Base-by-base conservation (phyloP, 768 basidiomycete genomes). In the Termitomyces sp. region DNA sequence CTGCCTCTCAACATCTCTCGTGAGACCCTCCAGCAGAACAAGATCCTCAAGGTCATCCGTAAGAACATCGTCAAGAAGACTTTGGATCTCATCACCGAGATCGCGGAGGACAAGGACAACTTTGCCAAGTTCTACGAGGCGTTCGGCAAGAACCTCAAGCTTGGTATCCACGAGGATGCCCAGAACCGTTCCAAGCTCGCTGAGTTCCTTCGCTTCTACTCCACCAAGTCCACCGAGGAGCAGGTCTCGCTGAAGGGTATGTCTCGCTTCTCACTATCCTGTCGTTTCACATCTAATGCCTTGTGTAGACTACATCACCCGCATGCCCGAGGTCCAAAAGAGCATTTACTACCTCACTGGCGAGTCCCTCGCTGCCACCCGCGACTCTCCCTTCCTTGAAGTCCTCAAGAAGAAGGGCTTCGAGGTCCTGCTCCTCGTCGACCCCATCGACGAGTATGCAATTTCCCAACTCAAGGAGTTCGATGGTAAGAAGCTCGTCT, bases 31-130 rank as follows among this genome's bases (percentile, higher is more conserved):
- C 97, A 99, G 75, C 97, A 98, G 72, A 98, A 98, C 85, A 99
- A 98, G 87, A 99, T 99, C 66, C 89, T 99, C 67, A 99, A 98
- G 83, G 95, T 97, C 74, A 95, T 96, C 73, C 92, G 94, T 75
- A 97, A 98, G 86, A 97, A 98, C 82, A 85, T 98, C 54, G 95
- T 98, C 75, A 98, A 94, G 87, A 98, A 98, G 82, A 89, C 90
- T 71, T 74, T 98, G 77, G 96, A 98, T 70, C 76, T 98, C 66
- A 85, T 99, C 81, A 80, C 74, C 66, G 97, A 99, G 82, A 96
- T 98, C 62, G 89, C 95, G 35, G 96, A 99, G 82, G 97, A 99
- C 84, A 98, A 98, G 84, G 97, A 99, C 78, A 98, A 90, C 83
- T 94, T 92, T 73, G 71, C 66, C 75, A 96, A 95, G 80, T 98